Conservation (phyloP, 495 filamentous ascomycete species). For the Penicillium manginii region DNA sequence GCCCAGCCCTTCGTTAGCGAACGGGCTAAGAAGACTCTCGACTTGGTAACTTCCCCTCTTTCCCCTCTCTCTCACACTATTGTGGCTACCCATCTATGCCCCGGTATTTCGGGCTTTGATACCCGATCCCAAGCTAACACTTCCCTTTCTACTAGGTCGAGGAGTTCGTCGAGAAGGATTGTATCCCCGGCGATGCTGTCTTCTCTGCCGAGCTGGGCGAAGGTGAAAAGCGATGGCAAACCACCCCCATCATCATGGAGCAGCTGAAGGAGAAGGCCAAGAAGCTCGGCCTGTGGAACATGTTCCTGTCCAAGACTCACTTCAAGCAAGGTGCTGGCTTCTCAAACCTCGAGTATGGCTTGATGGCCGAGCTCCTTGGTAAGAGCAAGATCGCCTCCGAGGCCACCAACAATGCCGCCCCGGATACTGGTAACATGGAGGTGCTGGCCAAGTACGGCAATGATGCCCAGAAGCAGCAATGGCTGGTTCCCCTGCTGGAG, state of each 20-base stretch:
- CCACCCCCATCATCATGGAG: conserved; percentile 81
- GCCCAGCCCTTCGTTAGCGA: conserved; percentile 75
- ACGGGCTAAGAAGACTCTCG: conserved; percentile 72
- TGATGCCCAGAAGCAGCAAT: conserved; percentile 84
- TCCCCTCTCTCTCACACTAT: not conserved
- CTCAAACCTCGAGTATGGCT: conserved; percentile 87
- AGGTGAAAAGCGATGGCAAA: conserved; percentile 73
- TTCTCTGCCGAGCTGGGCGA: conserved; percentile 78
- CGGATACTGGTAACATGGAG: conserved; percentile 96
- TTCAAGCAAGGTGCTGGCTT: conserved; percentile 93
- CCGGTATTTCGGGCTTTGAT: not conserved
- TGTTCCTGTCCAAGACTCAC: conserved; percentile 94
- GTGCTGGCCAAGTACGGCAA: conserved; percentile 92
- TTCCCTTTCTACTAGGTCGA: conserved; percentile 60
- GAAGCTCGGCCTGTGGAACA: conserved; percentile 93
- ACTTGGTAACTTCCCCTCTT: conserved; percentile 51
- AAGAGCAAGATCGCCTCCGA: conserved; percentile 79
- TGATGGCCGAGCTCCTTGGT: conserved; percentile 91
- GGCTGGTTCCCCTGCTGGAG: conserved; percentile 82
- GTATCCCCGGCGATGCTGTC: conserved; percentile 80
- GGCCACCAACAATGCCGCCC: conserved; percentile 88
- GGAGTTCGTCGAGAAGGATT: conserved; percentile 97
- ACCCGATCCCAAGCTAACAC: not conserved
- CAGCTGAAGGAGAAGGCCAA: conserved; percentile 83
- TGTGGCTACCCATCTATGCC: conserved; percentile 2